Percentiles rank a stretch among this genome's conserved stretches.
Conservation (phyloP, 2,329 filamentous ascomycete species). For the Pseudogymnoascus sp. region DNA sequence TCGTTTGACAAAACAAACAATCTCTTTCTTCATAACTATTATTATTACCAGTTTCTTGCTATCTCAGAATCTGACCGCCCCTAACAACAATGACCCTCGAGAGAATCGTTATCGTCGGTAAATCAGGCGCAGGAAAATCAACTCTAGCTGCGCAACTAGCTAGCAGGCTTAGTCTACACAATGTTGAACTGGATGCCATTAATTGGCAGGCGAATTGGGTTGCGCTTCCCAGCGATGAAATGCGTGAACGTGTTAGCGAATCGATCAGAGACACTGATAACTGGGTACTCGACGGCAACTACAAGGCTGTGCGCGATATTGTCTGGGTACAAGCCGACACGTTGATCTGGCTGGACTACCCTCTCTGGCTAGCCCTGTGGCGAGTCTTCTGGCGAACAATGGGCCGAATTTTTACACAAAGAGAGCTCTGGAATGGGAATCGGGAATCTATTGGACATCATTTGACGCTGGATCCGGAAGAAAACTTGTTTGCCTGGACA, state of each 20-base stretch:
- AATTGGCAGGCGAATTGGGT: conserved; percentile 3
- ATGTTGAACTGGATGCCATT: neutral
- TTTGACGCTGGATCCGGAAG: neutral
- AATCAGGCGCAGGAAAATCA: conserved; percentile 6
- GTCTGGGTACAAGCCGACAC: conserved; percentile 4
- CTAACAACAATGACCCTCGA: neutral
- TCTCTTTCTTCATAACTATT: neutral
- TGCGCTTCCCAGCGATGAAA: neutral
- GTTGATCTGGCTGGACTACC: conserved; percentile 9
- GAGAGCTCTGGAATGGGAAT: conserved; percentile 10
- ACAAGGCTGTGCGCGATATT: neutral
- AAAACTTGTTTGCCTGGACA: conserved; percentile 10
- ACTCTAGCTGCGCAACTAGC: neutral
- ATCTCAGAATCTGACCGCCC: neutral
- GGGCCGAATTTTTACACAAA: neutral
- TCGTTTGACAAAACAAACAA: neutral
- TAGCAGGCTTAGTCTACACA: neutral
- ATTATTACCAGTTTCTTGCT: neutral
- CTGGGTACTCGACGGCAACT: conserved; percentile 8
- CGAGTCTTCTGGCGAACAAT: conserved; percentile 1
- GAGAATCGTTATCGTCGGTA: neutral
- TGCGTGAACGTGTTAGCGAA: conserved; percentile 3
- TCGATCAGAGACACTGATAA: neutral
- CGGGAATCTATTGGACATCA: neutral
- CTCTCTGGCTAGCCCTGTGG: neutral